These are phyloP conservation scores for Xylaria sp. DNA, from an alignment of 2,329 filamentous ascomycete species.

Conservation along the genomic window DNA sequence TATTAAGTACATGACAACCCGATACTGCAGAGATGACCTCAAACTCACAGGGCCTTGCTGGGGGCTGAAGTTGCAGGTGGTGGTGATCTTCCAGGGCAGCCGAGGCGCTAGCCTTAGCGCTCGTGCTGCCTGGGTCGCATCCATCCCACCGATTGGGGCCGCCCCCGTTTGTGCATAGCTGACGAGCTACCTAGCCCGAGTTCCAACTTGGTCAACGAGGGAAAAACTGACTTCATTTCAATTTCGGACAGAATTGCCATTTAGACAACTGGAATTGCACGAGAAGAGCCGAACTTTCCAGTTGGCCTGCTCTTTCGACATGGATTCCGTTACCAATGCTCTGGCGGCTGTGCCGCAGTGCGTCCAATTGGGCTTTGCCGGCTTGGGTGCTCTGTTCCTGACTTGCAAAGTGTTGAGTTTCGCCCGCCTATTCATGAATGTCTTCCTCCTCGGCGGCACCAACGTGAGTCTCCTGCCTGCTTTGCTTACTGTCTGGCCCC, in stretches of 20 bases:
- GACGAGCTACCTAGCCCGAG: too few relatives aligned
- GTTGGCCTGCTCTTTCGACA: slow-evolving; percentile 9
- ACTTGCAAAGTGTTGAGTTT: slow-evolving; percentile 60
- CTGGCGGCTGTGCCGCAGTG: slow-evolving; percentile 47
- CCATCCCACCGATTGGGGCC: too few relatives aligned
- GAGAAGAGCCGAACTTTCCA: not conserved
- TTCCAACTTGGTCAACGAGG: too few relatives aligned
- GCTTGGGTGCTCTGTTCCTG: slow-evolving; percentile 62
- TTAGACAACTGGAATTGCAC: not conserved
- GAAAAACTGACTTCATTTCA: not conserved
- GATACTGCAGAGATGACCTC: too few relatives aligned
- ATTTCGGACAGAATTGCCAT: not conserved
- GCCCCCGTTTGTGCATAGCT: too few relatives aligned
- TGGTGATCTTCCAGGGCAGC: too few relatives aligned
- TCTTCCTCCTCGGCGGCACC: slow-evolving; percentile 68
- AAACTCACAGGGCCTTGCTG: too few relatives aligned
- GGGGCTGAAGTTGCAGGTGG: too few relatives aligned
- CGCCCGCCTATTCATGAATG: slow-evolving; percentile 63
- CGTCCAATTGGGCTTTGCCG: slow-evolving; percentile 51
- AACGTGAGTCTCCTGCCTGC: slow-evolving; percentile 51
- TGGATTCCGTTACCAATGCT: slow-evolving; percentile 40
- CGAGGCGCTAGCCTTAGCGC: too few relatives aligned
- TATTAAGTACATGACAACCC: too few relatives aligned
- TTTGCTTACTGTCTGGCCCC: not conserved
- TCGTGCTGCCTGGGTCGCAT: too few relatives aligned